Conservation (phyloP, 2,329 filamentous ascomycete genomes). For the Nemania serpens region DNA sequence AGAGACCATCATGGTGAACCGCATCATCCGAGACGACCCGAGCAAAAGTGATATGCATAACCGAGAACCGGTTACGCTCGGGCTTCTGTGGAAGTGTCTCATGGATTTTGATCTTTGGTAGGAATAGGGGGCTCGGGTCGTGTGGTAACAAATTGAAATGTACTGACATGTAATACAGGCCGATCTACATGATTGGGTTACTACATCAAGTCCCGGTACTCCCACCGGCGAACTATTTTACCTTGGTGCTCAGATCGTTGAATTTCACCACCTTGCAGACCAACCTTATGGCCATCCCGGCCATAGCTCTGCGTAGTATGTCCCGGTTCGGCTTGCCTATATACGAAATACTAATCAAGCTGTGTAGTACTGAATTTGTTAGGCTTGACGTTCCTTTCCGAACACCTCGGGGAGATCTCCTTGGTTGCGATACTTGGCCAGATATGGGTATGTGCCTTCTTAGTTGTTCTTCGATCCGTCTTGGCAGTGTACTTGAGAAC, state of each 20-base stretch:
- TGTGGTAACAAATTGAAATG: slow-evolving; percentile 31
- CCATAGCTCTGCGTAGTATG: slow-evolving; percentile 41
- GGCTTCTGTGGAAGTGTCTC: slow-evolving; percentile 51
- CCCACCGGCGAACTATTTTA: slow-evolving; percentile 54
- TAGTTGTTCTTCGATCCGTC: background rate
- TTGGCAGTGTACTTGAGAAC: background rate
- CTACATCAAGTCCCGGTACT: slow-evolving; percentile 52
- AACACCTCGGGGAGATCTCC: slow-evolving; percentile 52
- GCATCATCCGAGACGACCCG: slow-evolving; percentile 59
- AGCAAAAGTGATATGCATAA: slow-evolving; percentile 62
- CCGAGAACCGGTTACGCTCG: slow-evolving; percentile 54
- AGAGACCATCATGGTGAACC: slow-evolving; percentile 60
- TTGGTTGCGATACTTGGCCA: slow-evolving; percentile 48
- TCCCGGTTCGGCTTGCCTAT: background rate
- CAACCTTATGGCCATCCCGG: slow-evolving; percentile 59
- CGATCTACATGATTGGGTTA: slow-evolving; percentile 46
- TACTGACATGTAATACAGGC: slow-evolving; percentile 47
- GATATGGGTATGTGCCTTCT: slow-evolving; percentile 48
- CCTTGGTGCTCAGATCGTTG: slow-evolving; percentile 54
- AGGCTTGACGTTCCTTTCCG: slow-evolving; percentile 44
- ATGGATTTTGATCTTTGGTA: slow-evolving; percentile 61
- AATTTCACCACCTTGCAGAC: slow-evolving; percentile 58
- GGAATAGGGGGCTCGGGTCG: slow-evolving; percentile 38
- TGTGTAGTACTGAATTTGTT: slow-evolving; percentile 43
- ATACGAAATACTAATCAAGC: background rate